phyloP scores from a whole-genome alignment of 2,329 filamentous ascomycete species.

The Daldinia eschscholtzii region DNA sequence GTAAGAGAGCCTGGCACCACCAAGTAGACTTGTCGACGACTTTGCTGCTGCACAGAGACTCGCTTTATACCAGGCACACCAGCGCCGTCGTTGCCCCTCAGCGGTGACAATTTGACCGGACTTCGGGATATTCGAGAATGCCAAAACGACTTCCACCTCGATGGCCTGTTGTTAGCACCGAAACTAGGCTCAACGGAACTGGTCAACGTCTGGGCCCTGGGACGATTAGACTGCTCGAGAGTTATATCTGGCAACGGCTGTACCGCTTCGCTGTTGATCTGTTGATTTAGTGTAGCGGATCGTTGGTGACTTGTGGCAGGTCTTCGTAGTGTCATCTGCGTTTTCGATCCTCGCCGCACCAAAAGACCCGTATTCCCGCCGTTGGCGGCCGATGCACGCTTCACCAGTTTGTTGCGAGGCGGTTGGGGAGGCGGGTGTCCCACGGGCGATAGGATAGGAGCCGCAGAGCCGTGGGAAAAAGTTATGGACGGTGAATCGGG shows the following conservation, averaged over 20 bases:
- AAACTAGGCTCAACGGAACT: constrained; percentile 34
- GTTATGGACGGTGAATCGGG: constrained; percentile 73
- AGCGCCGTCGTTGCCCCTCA: constrained; percentile 49
- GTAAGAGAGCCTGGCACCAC: constrained; percentile 52
- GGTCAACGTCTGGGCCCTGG: constrained; percentile 49
- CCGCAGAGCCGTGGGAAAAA: constrained; percentile 75
- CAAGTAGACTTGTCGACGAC: constrained; percentile 55
- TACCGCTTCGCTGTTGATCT: constrained; percentile 46
- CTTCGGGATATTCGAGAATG: constrained; percentile 57
- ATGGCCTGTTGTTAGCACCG: constrained; percentile 33
- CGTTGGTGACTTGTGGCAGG: constrained; percentile 85
- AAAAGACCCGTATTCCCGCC: constrained; percentile 58
- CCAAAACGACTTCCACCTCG: constrained; percentile 69
- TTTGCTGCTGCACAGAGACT: constrained; percentile 52
- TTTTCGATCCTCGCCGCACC: constrained; percentile 64
- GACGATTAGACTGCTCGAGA: constrained; percentile 52
- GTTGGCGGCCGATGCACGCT: constrained; percentile 73
- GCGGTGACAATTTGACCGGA: constrained; percentile 41
- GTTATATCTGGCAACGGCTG: constrained; percentile 50
- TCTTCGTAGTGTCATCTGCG: constrained; percentile 75
- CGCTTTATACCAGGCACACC: constrained; percentile 46
- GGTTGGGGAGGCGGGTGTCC: constrained; percentile 59
- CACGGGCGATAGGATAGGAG: constrained; percentile 68
- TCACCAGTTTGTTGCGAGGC: constrained; percentile 81
- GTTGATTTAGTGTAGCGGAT: constrained; percentile 75